Evolutionary conservation across 2,329 filamentous ascomycete genomes (phyloP).

Genomic region (Aureobasidium namibiae): DNA sequence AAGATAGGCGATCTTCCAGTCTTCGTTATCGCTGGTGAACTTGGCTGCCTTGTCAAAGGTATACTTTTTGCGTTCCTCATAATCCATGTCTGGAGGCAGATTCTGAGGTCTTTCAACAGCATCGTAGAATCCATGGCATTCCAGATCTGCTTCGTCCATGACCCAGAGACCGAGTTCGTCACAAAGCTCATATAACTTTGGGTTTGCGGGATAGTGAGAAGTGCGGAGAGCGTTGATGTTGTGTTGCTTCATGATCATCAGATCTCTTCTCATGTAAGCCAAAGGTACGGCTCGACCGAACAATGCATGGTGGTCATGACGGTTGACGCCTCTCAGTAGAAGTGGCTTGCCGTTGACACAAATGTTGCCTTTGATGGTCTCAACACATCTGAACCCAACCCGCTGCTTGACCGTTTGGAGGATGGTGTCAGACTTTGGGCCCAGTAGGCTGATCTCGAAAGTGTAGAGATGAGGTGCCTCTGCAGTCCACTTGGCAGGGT

Average conservation of each 20-base stretch:
- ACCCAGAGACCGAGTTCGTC: slow-evolving; percentile 62
- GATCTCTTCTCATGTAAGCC: slow-evolving; percentile 53
- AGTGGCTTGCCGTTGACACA: slow-evolving; percentile 56
- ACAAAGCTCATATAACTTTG: slow-evolving; percentile 50
- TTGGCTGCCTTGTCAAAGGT: slow-evolving; percentile 47
- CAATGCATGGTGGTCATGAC: slow-evolving; percentile 61
- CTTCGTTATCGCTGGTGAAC: slow-evolving; percentile 53
- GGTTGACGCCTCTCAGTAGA: slow-evolving; percentile 56
- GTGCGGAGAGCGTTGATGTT: slow-evolving; percentile 65
- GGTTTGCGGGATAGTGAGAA: slow-evolving; percentile 60
- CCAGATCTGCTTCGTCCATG: slow-evolving; percentile 47
- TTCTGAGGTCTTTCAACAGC: slow-evolving; percentile 21
- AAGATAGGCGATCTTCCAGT: slow-evolving; percentile 56
- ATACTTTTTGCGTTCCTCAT: slow-evolving; percentile 52
- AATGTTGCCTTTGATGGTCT: slow-evolving; percentile 53
- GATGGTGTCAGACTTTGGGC: slow-evolving; percentile 24
- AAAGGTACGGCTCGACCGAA: slow-evolving; percentile 56
- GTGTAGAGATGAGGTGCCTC: slow-evolving; percentile 57
- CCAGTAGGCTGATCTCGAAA: slow-evolving; percentile 27
- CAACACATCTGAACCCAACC: slow-evolving; percentile 57
- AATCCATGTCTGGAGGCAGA: slow-evolving; percentile 38
- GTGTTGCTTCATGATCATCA: slow-evolving; percentile 60
- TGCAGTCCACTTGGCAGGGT: slow-evolving; percentile 61
- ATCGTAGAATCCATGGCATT: slow-evolving; percentile 38
- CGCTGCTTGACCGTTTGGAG: slow-evolving; percentile 42